Evolutionary conservation across 805 yeast species (phyloP).

Genomic region (Isabelozyma gotoi): DNA sequence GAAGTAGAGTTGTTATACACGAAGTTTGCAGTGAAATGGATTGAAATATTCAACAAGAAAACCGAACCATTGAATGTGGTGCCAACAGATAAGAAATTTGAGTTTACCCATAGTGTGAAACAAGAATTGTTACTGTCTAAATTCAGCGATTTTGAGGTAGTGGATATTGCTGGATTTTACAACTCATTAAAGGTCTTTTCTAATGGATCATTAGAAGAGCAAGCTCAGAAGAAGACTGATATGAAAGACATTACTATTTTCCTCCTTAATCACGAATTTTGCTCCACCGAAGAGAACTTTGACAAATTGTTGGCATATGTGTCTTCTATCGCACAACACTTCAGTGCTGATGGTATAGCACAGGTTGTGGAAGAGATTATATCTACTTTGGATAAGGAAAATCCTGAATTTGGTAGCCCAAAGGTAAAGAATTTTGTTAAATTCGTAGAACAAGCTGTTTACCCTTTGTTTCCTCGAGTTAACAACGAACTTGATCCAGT

Average conservation of each 20-base stretch:
- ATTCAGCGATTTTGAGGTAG: not conserved
- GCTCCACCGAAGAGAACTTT: conserved; percentile 7
- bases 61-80: conserved; percentile 15
- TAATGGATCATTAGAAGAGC: not conserved
- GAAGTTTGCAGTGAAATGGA: conserved; percentile 28
- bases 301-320: conserved; percentile 10
- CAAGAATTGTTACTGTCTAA: not conserved
- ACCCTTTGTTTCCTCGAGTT: conserved; percentile 11
- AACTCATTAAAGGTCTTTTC: not conserved
- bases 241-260: not conserved
- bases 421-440: conserved; percentile 9
- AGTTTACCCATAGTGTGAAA: not conserved
- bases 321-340: conserved; percentile 7
- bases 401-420: conserved; percentile 4
- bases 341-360: conserved; percentile 9
- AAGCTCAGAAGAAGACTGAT: not conserved
- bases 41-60: conserved; percentile 22
- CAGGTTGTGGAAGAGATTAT: conserved; percentile 12
- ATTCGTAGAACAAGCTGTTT: conserved; percentile 8
- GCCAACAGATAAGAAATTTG: conserved; percentile 1
- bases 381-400: conserved; percentile 6
- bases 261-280: not conserved
- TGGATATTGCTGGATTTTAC: not conserved
- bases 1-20: conserved; percentile 25
- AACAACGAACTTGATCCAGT: conserved; percentile 13